A percentile compares a stretch with the other conserved stretches of the same genome.
Evolutionary conservation across 225 moss, liverwort and hornwort genomes (phyloP).

Genomic region (Rhytidiadelphus loreus): DNA sequence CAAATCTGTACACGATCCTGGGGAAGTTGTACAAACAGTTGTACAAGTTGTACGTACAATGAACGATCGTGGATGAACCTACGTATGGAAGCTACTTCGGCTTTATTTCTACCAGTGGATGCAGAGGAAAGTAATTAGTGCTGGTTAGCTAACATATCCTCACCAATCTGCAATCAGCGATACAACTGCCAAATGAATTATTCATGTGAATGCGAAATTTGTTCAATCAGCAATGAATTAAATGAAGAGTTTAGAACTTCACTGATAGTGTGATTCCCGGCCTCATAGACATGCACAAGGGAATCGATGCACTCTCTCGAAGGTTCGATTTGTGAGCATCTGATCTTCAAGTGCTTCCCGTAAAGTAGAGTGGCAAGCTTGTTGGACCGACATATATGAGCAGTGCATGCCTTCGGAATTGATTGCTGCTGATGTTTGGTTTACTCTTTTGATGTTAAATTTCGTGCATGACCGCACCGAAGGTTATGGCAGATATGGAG

Average conservation of each 20-base stretch:
- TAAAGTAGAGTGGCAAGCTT: neutral
- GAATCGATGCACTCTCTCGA: neutral
- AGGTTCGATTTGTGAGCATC: neutral
- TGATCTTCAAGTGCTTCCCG: neutral
- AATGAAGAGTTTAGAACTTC: neutral
- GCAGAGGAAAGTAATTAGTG: neutral
- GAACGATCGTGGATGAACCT: neutral
- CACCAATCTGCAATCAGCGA: neutral
- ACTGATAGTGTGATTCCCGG: neutral
- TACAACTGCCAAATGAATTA: neutral
- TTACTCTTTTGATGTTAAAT: neutral
- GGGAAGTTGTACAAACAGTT: neutral
- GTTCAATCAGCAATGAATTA: neutral
- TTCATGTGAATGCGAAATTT: neutral
- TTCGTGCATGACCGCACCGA: neutral
- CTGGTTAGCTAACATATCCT: neutral
- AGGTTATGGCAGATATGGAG: neutral
- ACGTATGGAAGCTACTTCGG: neutral
- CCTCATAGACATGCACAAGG: neutral
- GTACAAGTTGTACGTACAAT: neutral
- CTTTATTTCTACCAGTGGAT: neutral
- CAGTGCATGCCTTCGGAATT: neutral
- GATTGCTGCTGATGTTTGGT: neutral
- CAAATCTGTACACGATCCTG: neutral
- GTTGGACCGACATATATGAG: neutral